These are phyloP conservation scores for Escallonia herrerae DNA, from an alignment of 129 eudicot species.

Conservation along the genomic window DNA sequence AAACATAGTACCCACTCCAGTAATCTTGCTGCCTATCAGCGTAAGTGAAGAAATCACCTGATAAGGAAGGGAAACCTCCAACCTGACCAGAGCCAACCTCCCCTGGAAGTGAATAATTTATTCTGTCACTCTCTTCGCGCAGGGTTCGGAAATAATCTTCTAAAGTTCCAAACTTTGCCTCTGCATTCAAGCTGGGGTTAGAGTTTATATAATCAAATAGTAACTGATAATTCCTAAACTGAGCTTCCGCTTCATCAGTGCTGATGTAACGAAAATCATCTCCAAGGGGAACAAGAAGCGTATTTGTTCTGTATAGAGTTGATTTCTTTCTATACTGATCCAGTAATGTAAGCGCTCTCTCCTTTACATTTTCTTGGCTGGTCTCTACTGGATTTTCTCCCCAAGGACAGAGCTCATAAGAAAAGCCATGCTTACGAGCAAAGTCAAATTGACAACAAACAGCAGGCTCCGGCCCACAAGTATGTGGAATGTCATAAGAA, in stretches of 20 bases:
- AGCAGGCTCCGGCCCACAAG: constrained; percentile 99
- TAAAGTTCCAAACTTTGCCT: constrained; percentile 88
- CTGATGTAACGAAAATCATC: constrained; percentile 95
- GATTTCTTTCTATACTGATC: constrained; percentile 97
- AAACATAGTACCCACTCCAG: constrained; percentile 98
- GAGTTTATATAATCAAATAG: constrained; percentile 86
- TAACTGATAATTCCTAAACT: constrained; percentile 89
- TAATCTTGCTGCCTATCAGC: constrained; percentile 95
- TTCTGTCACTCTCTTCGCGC: constrained; percentile 82
- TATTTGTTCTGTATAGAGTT: constrained; percentile 83
- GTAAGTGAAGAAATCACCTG: constrained; percentile 96
- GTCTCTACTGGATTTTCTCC: constrained; percentile 90
- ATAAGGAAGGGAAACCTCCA: constrained; percentile 84
- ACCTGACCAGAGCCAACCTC: constrained; percentile 87
- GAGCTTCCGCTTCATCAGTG: constrained; percentile 98
- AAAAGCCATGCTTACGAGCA: constrained; percentile 84
- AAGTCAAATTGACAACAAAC: constrained; percentile 97
- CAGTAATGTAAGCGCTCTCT: constrained; percentile 63
- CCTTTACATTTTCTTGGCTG: constrained; percentile 75
- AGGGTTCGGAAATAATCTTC: constrained; percentile 86
- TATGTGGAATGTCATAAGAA: constrained; percentile 92
- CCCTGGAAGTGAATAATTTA: constrained; percentile 72
- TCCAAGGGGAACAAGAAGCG: constrained; percentile 93
- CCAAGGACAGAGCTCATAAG: constrained; percentile 94
- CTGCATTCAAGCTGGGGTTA: constrained; percentile 75